Evolutionary conservation across 257 asterid genomes (phyloP).

Genomic region (Apocynum venetum): DNA sequence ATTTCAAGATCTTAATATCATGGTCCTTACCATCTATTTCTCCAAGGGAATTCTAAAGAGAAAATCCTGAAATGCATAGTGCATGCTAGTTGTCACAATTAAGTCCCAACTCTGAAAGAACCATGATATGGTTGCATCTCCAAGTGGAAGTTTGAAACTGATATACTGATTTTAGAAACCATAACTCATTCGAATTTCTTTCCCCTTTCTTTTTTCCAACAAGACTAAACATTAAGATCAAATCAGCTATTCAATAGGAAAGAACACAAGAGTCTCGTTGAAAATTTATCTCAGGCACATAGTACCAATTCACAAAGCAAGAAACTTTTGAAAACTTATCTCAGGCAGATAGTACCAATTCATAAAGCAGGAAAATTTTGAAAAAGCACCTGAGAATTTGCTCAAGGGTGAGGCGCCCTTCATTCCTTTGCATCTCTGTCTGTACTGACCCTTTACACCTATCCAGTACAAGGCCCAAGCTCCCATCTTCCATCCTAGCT

Average conservation of each 20-base stretch:
- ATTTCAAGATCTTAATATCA: not conserved
- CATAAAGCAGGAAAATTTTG: slow-evolving; percentile 1
- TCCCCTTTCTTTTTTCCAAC: not conserved
- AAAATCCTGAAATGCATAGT: not conserved
- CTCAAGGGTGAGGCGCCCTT: slow-evolving; percentile 91
- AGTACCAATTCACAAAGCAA: not conserved
- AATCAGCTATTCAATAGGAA: not conserved
- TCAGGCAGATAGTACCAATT: not conserved
- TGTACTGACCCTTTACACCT: slow-evolving; percentile 83
- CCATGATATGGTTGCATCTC: not conserved
- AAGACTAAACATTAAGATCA: not conserved
- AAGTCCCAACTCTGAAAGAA: not conserved
- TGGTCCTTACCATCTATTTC: not conserved
- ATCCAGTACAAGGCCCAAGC: slow-evolving; percentile 84
- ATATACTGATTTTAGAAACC: not conserved
- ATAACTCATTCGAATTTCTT: not conserved
- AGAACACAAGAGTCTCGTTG: not conserved
- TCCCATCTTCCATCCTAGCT: slow-evolving; percentile 49
- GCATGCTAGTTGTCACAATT: not conserved
- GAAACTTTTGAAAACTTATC: not conserved
- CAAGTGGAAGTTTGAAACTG: not conserved
- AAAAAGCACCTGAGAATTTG: slow-evolving; percentile 80
- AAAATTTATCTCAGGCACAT: not conserved
- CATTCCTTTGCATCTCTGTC: slow-evolving; percentile 83
- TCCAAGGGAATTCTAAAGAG: not conserved